Evolutionary conservation across 352 stramenopile genomes (phyloP), one percentile per base, ranked within the genome.

Genomic region (Phytopythium oedochilum): DNA sequence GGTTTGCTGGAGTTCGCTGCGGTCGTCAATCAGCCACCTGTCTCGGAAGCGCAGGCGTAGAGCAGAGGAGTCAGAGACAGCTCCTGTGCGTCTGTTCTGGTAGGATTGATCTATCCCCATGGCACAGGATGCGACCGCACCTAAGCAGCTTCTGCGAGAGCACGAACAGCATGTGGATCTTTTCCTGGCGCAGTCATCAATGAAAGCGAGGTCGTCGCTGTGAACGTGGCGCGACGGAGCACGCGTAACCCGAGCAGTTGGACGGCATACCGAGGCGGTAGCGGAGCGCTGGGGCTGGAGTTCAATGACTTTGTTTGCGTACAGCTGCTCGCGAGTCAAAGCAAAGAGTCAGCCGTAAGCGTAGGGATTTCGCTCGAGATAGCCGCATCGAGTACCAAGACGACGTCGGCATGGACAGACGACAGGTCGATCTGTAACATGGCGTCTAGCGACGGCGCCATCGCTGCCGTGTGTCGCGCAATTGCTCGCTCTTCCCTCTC

Each of bases 131-230:
- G 34, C 57, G 4, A 23, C 46, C 65, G 34, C 57, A 73, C 66
- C 58, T 70, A 38, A 73, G 42, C 35, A 73, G 43, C 48, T 73
- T 73, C 44, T 73, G 62, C 12, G 66, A 68, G 47, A 73, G 52
- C 28, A 64, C 62, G 55, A 73, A 73, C 12, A 73, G 52, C 66
- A 73, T 73, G 54, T 73, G 62, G 23, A 73, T 22, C 42, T 73
- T 73, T 28, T 70, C 66, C 66, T 73, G 47, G 35, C 9, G 12
- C 44, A n/a, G n/a, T n/a, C n/a, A n/a, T n/a, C n/a, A n/a, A n/a
- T n/a, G n/a, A n/a, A n/a, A n/a, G n/a, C n/a, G n/a, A n/a, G n/a
- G n/a, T n/a, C n/a, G n/a, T n/a, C n/a, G n/a, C n/a, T n/a, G n/a
- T n/a, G n/a, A n/a, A n/a, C n/a, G n/a, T n/a, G n/a, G n/a, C n/a